Base-by-base conservation (phyloP, 2,329 filamentous ascomycete genomes). In the Scytalidium sp. region DNA sequence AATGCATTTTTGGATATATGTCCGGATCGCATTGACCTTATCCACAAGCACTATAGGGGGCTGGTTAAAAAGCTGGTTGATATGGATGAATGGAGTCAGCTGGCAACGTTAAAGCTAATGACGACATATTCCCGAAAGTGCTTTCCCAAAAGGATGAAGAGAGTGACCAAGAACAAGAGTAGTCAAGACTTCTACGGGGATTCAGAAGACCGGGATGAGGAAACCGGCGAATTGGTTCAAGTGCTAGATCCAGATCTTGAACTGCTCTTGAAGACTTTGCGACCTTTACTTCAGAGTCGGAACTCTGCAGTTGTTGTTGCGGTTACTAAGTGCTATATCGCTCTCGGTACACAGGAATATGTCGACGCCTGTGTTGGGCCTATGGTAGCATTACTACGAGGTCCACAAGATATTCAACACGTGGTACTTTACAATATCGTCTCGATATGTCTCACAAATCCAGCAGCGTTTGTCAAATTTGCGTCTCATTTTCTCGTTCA, bases 71-170 rank as follows among this genome's bases (percentile, higher is more conserved):
- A 97, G 74, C 73, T 97, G 46, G 90, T 97, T 20, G 94, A 99
- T 65, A 99, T 99, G 94, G 94, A 99, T 64, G 94, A 99, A 70
- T 99, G 94, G 94, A 88, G 91, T 40, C 94, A 99, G 70, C 69
- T 97, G 47, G 87, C 90, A 2, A 88, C 88, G 2, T 65, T 99
- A 59, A 81, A 84, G 36, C 74, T 99, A 56, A 85, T 97, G 82
- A 86, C 88, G 1, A 74, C 84, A 19, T 99, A 99, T 67, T 84
- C 89, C 2, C 83, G 94, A 48, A 88, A 82, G 64, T 97, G 90
- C 67, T 99, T 99, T 60, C 92, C 94, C 0, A 77, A 79, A 49
- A 79, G 80, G 64, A 87, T 75, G 8, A 75, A 75, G 56, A 83
- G 76, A 56, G 70, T 79, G 2, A 82, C 75, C 40, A 83, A 74